phyloP scores from a whole-genome alignment of 2,329 filamentous ascomycete species.

The Neonectria magnoliae region DNA sequence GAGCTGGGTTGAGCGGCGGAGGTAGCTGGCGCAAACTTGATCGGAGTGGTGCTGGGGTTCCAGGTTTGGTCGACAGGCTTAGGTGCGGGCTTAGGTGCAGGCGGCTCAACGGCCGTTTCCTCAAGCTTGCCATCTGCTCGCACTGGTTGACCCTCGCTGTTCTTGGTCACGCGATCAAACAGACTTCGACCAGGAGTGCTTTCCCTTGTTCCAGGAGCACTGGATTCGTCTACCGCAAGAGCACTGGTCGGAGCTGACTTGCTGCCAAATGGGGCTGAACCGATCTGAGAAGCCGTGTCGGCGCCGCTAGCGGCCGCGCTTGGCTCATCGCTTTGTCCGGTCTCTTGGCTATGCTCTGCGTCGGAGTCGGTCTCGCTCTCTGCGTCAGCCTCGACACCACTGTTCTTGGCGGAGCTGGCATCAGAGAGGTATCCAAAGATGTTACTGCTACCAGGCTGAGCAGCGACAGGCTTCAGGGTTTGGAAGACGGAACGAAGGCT shows the following conservation, averaged over 20 bases:
- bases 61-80: constrained; percentile 52
- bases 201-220: constrained; percentile 55
- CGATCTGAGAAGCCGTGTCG: constrained; percentile 51
- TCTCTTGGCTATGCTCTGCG: constrained; percentile 54
- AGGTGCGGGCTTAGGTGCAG: constrained; percentile 36
- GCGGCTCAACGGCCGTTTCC: constrained; percentile 27
- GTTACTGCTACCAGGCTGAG: constrained; percentile 52
- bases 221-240: constrained; percentile 43
- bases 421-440: constrained; percentile 71
- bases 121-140: constrained; percentile 48
- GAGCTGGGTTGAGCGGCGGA: constrained; percentile 42
- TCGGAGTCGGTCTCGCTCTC: constrained; percentile 59
- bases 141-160: constrained; percentile 60
- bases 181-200: constrained; percentile 60
- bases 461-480: constrained; percentile 48
- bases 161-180: constrained; percentile 65
- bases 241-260: constrained; percentile 46
- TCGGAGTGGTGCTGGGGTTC: constrained; percentile 60
- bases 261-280: constrained; percentile 39
- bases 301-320: constrained; percentile 55
- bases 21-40: constrained; percentile 61
- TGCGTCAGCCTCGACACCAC: constrained; percentile 59
- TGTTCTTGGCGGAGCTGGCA: constrained; percentile 64
- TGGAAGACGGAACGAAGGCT: constrained; percentile 55
- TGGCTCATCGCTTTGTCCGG: constrained; percentile 55